phyloP scores from a whole-genome alignment of 225 moss, liverwort and hornwort species.

The Polytrichum formosum region DNA sequence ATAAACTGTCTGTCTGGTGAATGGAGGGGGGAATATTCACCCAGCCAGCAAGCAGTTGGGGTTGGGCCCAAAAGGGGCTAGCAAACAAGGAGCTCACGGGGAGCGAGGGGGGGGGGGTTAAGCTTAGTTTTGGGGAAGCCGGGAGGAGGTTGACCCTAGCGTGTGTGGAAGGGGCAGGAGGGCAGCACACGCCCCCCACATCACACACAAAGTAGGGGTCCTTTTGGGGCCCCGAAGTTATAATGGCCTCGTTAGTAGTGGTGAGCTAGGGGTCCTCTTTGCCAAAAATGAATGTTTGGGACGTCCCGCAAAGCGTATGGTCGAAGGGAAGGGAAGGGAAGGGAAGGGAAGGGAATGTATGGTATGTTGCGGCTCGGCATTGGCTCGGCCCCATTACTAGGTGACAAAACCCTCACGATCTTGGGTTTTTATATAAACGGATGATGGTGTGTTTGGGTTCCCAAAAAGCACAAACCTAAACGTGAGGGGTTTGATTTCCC shows the following conservation, averaged over 20 bases:
- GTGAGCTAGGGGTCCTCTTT: background rate
- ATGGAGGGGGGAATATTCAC: too few relatives aligned
- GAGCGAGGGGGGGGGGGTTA: too few relatives aligned
- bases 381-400: background rate
- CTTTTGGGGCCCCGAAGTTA: background rate
- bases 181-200: background rate
- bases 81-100: background rate
- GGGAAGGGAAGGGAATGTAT: too few relatives aligned
- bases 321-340: background rate
- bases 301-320: background rate
- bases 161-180: constrained; percentile 2
- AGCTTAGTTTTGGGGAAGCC: too few relatives aligned
- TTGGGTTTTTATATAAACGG: too few relatives aligned
- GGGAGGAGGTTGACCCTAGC: background rate
- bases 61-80: background rate
- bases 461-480: too few relatives aligned
- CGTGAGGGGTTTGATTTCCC: too few relatives aligned
- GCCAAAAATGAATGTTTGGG: background rate
- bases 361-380: background rate
- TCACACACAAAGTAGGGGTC: too few relatives aligned
- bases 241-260: background rate
- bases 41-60: too few relatives aligned
- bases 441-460: too few relatives aligned
- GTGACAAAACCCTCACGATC: background rate
- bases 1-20: too few relatives aligned